Evolutionary conservation across 768 basidiomycete genomes (phyloP), one percentile per base, ranked within the genome.

Genomic region (Pleurotus tuoliensis): DNA sequence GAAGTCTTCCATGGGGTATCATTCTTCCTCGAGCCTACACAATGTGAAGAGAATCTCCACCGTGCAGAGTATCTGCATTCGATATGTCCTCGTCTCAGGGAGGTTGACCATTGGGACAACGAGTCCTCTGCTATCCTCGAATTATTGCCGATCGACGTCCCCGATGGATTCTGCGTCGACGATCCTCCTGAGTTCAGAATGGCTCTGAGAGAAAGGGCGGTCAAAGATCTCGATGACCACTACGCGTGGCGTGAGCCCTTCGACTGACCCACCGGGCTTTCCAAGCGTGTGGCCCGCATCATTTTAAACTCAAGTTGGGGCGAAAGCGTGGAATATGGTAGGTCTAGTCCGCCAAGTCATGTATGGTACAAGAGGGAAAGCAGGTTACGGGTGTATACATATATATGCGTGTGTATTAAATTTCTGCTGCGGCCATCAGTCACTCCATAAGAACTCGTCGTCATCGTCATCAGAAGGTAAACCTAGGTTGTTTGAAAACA

Each of bases 381-480:
- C 9, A 34, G 11, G 30, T 34, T 34, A 9, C 30, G 30, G 11
- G 11, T 34, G 30, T 34, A 34, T 34, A 34, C 9, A 30, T 30
- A 30, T 30, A 11, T 34, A 34, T 34, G 4, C 4, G 30, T 34
- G 11, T 9, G 11, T 34, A 25, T 11, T 11, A 34, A 34, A 34
- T 34, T 11, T 34, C 30, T 34, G 11, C 30, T 11, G 30, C 3
- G 30, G 30, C 30, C 48, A n/a, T 37, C 34, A 52, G 27, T 81
- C 82, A 25, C 76, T 81, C 77, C 76, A 80, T 16, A 78, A 61
- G 13, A 82, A 61, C 62, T 84, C 81, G 54, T 80, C 81, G 45
- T 74, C 78, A 20, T 79, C 80, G 58, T 80, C 81, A 59, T 80
- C 82, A 40, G 75, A 73, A 0, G 80, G 78, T 6, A 82, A 66